Conservation (phyloP, 306 rosid species). For the Luffa acutangula region DNA sequence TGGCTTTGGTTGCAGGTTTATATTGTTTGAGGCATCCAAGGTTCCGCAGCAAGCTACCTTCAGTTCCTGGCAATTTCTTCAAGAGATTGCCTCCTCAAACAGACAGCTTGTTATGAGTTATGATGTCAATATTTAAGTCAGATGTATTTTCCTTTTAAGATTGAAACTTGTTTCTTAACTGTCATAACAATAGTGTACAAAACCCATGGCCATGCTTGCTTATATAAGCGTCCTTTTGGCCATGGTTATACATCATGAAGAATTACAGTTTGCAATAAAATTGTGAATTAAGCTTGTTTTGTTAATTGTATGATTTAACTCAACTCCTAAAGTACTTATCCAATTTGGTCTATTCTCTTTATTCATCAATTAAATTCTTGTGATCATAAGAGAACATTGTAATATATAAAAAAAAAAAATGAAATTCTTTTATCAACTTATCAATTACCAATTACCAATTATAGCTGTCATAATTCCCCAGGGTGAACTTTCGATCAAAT, state of each 20-base stretch:
- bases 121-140: background rate
- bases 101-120: constrained; percentile 55
- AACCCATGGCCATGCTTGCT: background rate
- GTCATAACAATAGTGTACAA: background rate
- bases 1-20: constrained; percentile 61
- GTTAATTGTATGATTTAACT: background rate
- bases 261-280: background rate
- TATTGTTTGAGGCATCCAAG: constrained; percentile 66
- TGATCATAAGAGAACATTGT: too few species aligned
- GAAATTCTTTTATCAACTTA: too few species aligned
- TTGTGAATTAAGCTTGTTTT: background rate
- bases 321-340: background rate
- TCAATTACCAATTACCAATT: too few species aligned
- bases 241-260: background rate
- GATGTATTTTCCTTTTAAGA: background rate
- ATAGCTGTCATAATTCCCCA: too few species aligned
- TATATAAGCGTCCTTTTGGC: background rate
- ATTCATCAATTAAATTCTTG: background rate
- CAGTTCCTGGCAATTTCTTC: constrained; percentile 84
- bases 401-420: too few species aligned
- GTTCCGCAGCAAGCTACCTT: constrained; percentile 76
- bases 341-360: background rate
- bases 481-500: too few species aligned
- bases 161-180: background rate
- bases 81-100: constrained; percentile 69